Evolutionary conservation across 257 asterid genomes (phyloP), one percentile per base, ranked within the genome.

Genomic region (Gentiana straminea): DNA sequence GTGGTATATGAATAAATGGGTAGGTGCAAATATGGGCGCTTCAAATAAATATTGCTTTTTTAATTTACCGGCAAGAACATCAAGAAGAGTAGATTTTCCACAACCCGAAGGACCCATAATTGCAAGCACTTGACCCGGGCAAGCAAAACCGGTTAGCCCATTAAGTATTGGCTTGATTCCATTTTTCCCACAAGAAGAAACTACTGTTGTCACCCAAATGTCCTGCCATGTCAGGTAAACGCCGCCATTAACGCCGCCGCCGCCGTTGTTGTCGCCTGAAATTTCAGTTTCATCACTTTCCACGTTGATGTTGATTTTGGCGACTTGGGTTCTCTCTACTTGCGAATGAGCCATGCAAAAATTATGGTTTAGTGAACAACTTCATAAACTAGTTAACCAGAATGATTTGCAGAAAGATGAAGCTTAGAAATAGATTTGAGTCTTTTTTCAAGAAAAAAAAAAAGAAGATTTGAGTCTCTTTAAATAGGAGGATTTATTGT

Each of bases 51-150:
- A 24, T 24, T 24, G 24, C 24, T 24, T 24, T 24, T 24, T 24
- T 24, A 24, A 24, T 24, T 55, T 73, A 73, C 78, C 78, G 52
- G 78, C 72, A 47, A 73, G 53, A 13, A 72, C 67, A 68, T 73
- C 78, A 61, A 68, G 78, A 50, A 73, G 75, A 1, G 75, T 73
- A 34, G 75, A 64, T 41, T 73, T 73, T 52, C 78, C 75, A 49
- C 74, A 51, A 0, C 78, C 78, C 57, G 78, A 64, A 68, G 78
- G 78, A n/a, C 78, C 75, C 72, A 68, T 60, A 12, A 73, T 43
- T 2, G 75, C 78, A 35, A 73, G 53, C 4, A 73, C 69, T 13
- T 73, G 54, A 33, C 69, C 75, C 8, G 75, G 78, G 33, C 61
- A 44, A 13, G 75, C 75, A 47, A 56, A 73, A 32, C 78, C 69